Base-by-base conservation (phyloP, 176 grass and related monocot genomes). In the Musa acuminata region DNA sequence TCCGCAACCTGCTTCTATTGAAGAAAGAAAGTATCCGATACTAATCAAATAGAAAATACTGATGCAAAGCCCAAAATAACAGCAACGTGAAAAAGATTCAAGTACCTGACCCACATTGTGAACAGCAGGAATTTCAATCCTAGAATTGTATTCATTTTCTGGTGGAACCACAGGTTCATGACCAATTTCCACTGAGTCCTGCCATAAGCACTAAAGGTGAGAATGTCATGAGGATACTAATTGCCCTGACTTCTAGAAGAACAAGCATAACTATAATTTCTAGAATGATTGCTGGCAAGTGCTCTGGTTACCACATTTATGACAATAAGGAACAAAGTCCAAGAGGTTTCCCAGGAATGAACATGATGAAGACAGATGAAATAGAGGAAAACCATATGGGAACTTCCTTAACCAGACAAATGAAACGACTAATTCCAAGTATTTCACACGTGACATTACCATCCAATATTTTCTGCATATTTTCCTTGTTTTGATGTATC, bases 1-100 rank as follows among this genome's bases (percentile, higher is more conserved):
- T 82, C 76, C 64, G 50, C 51, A 67, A 86, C 68, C 85, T 92
- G 71, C 71, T 67, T 72, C 73, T 16, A 14, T 67, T 2, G 48
- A 70, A 70, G 67, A 60, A 60, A 60, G 67, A 49, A 29, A 49
- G 23, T 49, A 43, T n/a, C 20, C 3, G 8, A 10, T 19, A 8
- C 9, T 17, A 35, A 70, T 20, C 19, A 51, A 22, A 67, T 2
- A 29, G 12, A 51, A 70, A 50, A 43, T 50, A 70, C 8, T 21
- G 8, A 50, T 22, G 11, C 8, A 8, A 19, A 8, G 13, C 49
- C 19, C 43, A 2, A 17, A 49, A 50, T 49, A 49, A 49, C 21
- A 70, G 6, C 9, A 8, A 16, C 9, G 0, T 64, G 0, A 25
- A 64, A 64, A 64, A 23, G 35, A 43, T 43, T 64, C 27, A 10